These are phyloP conservation scores for Trichoderma afroharzianum DNA, from an alignment of 2,329 filamentous ascomycete genomes.

Conservation along the genomic window DNA sequence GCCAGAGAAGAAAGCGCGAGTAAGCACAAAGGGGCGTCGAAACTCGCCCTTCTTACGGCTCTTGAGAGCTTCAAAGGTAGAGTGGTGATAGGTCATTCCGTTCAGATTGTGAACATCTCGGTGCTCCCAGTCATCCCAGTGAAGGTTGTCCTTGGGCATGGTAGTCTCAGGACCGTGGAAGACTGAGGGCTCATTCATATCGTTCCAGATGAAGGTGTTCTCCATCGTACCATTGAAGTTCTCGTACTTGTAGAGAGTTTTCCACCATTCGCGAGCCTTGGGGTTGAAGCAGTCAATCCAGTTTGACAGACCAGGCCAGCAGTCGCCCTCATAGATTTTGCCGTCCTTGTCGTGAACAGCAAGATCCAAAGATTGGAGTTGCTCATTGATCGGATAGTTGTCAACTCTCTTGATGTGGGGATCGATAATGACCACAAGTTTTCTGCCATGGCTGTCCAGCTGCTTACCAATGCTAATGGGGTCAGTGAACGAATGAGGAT, in stretches of 20 bases:
- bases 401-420: slow-evolving; percentile 94
- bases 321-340: slow-evolving; percentile 91
- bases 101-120: slow-evolving; percentile 95
- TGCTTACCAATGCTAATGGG: slow-evolving; percentile 85
- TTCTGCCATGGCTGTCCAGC: slow-evolving; percentile 77
- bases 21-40: slow-evolving; percentile 86
- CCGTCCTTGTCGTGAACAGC: slow-evolving; percentile 88
- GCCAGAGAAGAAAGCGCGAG: slow-evolving; percentile 86
- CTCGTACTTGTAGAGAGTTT: slow-evolving; percentile 79
- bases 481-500: slow-evolving; percentile 80
- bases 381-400: slow-evolving; percentile 70
- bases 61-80: slow-evolving; percentile 80
- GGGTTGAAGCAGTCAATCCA: slow-evolving; percentile 97
- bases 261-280: slow-evolving; percentile 90
- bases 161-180: slow-evolving; percentile 98
- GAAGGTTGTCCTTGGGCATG: slow-evolving; percentile 98
- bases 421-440: slow-evolving; percentile 92
- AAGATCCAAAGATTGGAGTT: slow-evolving; percentile 79
- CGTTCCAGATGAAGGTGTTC: slow-evolving; percentile 97
- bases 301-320: slow-evolving; percentile 95
- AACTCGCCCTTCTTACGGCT: slow-evolving; percentile 82
- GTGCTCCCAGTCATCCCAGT: slow-evolving; percentile 90
- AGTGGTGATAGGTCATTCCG: slow-evolving; percentile 92
- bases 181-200: slow-evolving; percentile 99
- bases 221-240: slow-evolving; percentile 79